These are phyloP conservation scores for Boletus rex-veris DNA, from an alignment of 768 basidiomycete species.

Conservation along the genomic window DNA sequence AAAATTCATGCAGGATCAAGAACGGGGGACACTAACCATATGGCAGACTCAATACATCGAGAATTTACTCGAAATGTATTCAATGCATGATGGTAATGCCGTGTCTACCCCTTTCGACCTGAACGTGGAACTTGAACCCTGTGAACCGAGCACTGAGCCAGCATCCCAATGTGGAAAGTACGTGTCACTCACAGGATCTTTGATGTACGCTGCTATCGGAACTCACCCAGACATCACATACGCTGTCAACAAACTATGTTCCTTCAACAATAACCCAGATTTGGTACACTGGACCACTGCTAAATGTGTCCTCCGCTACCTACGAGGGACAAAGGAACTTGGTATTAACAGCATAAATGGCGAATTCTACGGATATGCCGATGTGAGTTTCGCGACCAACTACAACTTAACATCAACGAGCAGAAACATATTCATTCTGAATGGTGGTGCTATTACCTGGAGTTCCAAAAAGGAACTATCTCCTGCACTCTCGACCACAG, in stretches of 20 bases:
- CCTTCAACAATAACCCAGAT: not conserved
- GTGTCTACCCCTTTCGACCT: not conserved
- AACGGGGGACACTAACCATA: no score
- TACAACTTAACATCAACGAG: conserved; percentile 8
- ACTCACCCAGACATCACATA: not conserved
- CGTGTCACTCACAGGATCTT: not conserved
- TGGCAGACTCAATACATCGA: no score
- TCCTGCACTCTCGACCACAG: no score
- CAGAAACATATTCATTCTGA: not conserved
- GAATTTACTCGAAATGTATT: no score
- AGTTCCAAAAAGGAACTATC: no score
- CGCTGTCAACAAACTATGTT: not conserved
- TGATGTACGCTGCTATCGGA: not conserved
- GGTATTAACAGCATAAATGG: not conserved
- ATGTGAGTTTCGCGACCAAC: conserved; percentile 29
- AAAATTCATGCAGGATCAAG: no score
- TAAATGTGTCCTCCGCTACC: not conserved
- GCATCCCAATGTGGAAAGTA: not conserved
- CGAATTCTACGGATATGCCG: conserved; percentile 13
- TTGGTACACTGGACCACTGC: not conserved
- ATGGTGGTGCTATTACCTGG: not conserved
- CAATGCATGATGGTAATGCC: not conserved
- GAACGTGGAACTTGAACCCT: not conserved
- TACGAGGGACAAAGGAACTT: not conserved
- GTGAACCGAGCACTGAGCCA: not conserved